Evolutionary conservation across 352 stramenopile genomes (phyloP).

Genomic region (Globisporangium yorkense): DNA sequence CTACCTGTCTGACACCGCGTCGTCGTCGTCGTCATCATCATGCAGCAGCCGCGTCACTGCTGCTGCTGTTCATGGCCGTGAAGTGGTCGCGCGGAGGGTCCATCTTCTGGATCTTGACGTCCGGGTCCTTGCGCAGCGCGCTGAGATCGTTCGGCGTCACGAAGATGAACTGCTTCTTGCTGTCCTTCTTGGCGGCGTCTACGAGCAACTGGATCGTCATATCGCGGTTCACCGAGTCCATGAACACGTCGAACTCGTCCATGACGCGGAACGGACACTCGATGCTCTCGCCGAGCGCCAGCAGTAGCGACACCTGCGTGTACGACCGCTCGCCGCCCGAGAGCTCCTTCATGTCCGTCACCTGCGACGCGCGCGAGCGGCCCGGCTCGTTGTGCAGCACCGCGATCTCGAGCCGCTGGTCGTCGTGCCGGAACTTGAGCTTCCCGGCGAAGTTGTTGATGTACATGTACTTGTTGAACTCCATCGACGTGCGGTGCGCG

Average conservation of each 20-base stretch:
- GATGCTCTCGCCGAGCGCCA: conserved; percentile 91
- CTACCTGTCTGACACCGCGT: background rate
- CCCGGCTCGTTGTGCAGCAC: conserved; percentile 78
- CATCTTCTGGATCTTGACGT: conserved; percentile 89
- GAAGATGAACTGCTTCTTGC: conserved; percentile 86
- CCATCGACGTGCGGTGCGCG: conserved; percentile 62
- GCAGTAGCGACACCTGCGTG: conserved; percentile 94
- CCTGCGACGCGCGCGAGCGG: conserved; percentile 70
- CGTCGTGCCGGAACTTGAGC: conserved; percentile 74
- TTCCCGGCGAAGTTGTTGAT: conserved; percentile 84
- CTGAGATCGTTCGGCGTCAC: conserved; percentile 86
- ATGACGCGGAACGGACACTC: conserved; percentile 95
- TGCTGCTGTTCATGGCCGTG: conserved; percentile 19
- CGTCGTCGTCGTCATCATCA: background rate
- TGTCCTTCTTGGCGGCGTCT: conserved; percentile 65
- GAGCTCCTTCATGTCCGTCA: conserved; percentile 96
- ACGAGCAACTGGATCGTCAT: conserved; percentile 95
- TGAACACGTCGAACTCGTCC: conserved; percentile 99
- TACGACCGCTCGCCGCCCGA: conserved; percentile 96
- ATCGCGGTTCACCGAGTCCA: conserved; percentile 96
- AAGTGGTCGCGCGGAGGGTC: conserved; percentile 74
- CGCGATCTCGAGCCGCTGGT: conserved; percentile 70
- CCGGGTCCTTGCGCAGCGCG: conserved; percentile 57
- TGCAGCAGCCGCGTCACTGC: background rate
- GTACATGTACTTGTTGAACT: conserved; percentile 84